Evolutionary conservation across 2,329 filamentous ascomycete species (phyloP).

Genomic region (Colletotrichum camelliae): DNA sequence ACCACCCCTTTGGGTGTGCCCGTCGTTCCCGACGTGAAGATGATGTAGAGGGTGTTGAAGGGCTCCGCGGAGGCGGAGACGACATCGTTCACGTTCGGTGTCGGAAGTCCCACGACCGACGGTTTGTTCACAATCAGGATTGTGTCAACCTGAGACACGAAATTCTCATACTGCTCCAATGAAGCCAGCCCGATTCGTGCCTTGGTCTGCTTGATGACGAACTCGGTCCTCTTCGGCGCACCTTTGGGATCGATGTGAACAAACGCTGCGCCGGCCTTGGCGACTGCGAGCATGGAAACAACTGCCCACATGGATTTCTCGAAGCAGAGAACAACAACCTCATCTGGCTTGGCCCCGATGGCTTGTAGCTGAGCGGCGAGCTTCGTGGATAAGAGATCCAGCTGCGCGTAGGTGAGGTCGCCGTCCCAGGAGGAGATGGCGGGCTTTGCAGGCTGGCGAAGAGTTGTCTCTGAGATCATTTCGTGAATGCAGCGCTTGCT

Average conservation of each 20-base stretch:
- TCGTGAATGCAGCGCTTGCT: constrained; percentile 4
- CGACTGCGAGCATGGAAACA: constrained; percentile 33
- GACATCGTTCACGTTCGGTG: neutral
- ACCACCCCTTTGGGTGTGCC: constrained; percentile 56
- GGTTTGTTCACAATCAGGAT: neutral
- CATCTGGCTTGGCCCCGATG: constrained; percentile 22
- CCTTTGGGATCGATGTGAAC: constrained; percentile 31
- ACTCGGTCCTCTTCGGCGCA: neutral
- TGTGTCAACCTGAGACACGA: neutral
- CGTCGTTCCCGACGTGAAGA: constrained; percentile 60
- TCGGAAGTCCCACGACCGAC: neutral
- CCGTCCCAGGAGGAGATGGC: constrained; percentile 28
- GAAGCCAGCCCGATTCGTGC: neutral
- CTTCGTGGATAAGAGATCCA: constrained; percentile 20
- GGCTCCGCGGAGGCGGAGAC: neutral
- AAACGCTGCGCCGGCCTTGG: constrained; percentile 36
- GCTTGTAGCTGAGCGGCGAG: constrained; percentile 20
- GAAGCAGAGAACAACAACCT: constrained; percentile 30
- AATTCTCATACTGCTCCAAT: neutral
- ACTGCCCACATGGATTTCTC: constrained; percentile 32
- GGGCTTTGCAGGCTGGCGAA: neutral
- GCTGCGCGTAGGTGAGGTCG: constrained; percentile 22
- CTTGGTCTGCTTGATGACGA: neutral
- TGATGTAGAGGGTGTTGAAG: constrained; percentile 35
- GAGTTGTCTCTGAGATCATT: neutral